phyloP scores from a whole-genome alignment of 495 filamentous ascomycete species.

The Poronia punctata region DNA sequence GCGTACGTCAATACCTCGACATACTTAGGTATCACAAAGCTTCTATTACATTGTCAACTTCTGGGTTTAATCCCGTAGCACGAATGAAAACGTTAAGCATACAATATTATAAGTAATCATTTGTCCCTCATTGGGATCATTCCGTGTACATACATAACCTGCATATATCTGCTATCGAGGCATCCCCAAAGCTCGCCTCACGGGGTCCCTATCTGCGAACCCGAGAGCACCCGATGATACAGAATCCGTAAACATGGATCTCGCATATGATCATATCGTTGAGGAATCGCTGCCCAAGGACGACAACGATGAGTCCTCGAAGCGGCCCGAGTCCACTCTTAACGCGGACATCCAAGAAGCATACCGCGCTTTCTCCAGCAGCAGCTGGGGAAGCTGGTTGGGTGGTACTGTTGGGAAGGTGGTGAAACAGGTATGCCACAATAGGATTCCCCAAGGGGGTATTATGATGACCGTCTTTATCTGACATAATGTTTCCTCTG shows the following conservation, averaged over 20 bases:
- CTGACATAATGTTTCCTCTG: conserved; percentile 5
- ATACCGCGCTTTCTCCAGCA: conserved; percentile 84
- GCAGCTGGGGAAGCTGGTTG: conserved; percentile 82
- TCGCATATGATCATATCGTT: conserved; percentile 95
- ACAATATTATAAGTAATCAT: too few relatives aligned
- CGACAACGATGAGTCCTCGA: conserved; percentile 22
- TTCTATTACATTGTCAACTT: too few relatives aligned
- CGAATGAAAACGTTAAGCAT: too few relatives aligned
- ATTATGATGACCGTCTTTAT: too few relatives aligned
- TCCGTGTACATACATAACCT: too few relatives aligned
- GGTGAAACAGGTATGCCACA: conserved; percentile 63
- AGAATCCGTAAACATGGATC: conserved; percentile 59
- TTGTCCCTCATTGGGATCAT: too few relatives aligned
- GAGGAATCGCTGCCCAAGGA: conserved; percentile 69
- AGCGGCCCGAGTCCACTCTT: conserved; percentile 49
- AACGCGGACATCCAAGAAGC: conserved; percentile 91
- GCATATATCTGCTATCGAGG: too few relatives aligned
- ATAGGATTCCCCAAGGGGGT: too few relatives aligned
- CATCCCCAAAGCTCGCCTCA: too few relatives aligned
- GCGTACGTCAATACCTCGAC: too few relatives aligned
- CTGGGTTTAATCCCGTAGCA: too few relatives aligned
- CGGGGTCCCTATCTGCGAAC: conserved; percentile 1
- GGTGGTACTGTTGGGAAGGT: conserved; percentile 86
- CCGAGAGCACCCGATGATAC: conserved; percentile 5
- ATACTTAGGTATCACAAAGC: too few relatives aligned